phyloP scores from a whole-genome alignment of 106 monocot genomes.

The Dendrobium chrysotoxum region DNA sequence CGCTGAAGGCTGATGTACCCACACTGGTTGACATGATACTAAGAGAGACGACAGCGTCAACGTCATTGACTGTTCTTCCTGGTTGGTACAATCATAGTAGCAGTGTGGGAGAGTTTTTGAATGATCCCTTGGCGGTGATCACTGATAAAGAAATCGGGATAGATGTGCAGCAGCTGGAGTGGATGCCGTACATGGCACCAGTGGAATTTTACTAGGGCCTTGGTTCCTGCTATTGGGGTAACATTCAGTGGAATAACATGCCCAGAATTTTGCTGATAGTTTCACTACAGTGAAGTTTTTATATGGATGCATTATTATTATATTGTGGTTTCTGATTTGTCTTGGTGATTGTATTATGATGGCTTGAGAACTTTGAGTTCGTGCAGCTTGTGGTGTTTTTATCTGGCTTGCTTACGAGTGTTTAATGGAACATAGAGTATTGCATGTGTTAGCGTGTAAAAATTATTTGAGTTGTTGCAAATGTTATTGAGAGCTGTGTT shows the following conservation, averaged over 20 bases:
- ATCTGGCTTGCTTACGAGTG: not conserved
- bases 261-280: slow-evolving; percentile 16
- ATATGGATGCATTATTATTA: slow-evolving; percentile 4
- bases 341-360: not conserved
- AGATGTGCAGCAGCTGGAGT: slow-evolving; percentile 27
- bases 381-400: not conserved
- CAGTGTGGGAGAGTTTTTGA: slow-evolving; percentile 21
- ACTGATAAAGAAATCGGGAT: slow-evolving; percentile 25
- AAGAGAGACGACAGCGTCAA: not conserved
- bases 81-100: slow-evolving; percentile 11
- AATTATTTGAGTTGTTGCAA: not conserved
- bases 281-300: not conserved
- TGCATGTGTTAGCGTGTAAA: not conserved
- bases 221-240: slow-evolving; percentile 21
- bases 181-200: slow-evolving; percentile 7
- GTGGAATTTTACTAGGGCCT: slow-evolving; percentile 33
- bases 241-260: slow-evolving; percentile 11
- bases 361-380: not conserved
- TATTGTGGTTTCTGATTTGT: not conserved
- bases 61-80: not conserved
- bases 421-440: not conserved
- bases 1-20: slow-evolving; percentile 18
- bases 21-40: slow-evolving; percentile 31
- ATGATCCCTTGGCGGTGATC: slow-evolving; percentile 36
- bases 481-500: not conserved